These are phyloP conservation scores for Ceratobasidium sp. DNA, from an alignment of 1,284 basidiomycete genomes.

Conservation along the genomic window DNA sequence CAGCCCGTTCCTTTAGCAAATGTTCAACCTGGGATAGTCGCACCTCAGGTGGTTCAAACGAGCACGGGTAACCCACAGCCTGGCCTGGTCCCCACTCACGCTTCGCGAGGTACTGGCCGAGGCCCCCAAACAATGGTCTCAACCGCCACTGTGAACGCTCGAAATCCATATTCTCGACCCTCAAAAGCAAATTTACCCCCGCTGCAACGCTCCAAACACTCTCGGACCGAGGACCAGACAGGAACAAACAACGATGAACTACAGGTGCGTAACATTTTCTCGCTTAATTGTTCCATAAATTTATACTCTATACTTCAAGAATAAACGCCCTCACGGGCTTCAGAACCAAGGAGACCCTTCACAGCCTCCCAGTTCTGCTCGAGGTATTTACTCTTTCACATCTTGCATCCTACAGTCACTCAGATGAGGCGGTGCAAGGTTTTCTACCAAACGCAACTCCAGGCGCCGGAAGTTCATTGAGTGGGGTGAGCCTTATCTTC, in stretches of 20 bases:
- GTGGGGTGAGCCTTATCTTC: too few species aligned
- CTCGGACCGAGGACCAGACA: background rate
- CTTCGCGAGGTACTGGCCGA: background rate
- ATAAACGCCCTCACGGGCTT: slow-evolving; percentile 1
- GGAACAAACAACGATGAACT: background rate
- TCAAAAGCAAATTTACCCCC: background rate
- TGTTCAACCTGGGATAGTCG: too few species aligned
- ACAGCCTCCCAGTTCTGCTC: background rate
- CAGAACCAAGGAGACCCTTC: too few species aligned
- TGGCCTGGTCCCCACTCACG: background rate
- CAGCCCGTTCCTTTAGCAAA: too few species aligned
- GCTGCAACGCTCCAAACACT: background rate
- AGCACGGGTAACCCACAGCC: too few species aligned
- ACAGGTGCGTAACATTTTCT: background rate
- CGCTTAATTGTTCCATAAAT: too few species aligned
- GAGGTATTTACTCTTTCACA: background rate
- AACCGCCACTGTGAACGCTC: background rate
- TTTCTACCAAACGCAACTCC: slow-evolving; percentile 1
- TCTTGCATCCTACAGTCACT: background rate
- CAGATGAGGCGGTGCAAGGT: background rate
- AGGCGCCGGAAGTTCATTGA: background rate
- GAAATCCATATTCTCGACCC: slow-evolving; percentile 10
- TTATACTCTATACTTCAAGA: background rate
- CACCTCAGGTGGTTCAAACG: too few species aligned
- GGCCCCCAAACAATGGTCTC: background rate